A percentile compares a stretch with the other conserved stretches of the same genome.
These are phyloP conservation scores for Candida sanyaensis DNA, from an alignment of 1,139 yeast genomes.

Conservation along the genomic window DNA sequence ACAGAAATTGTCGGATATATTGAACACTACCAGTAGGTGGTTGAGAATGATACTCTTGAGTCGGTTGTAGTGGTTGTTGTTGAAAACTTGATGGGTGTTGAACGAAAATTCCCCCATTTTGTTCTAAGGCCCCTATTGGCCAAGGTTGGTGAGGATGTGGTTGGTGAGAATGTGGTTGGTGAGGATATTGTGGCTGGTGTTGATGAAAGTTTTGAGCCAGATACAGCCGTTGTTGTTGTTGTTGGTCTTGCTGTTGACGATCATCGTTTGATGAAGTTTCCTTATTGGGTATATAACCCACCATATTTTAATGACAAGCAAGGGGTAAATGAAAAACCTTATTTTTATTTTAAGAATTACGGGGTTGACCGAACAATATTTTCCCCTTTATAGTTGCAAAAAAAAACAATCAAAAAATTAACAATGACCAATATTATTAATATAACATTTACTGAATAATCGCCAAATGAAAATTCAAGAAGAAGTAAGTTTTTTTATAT, in stretches of 20 bases:
- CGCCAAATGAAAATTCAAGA: no score
- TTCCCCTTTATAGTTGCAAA: not conserved
- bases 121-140: not conserved
- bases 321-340: no score
- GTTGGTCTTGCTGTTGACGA: not conserved
- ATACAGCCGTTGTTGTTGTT: not conserved
- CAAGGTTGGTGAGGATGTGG: not conserved
- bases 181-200: not conserved
- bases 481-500: not conserved
- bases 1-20: constrained; percentile 13
- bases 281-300: no score
- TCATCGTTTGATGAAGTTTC: no score
- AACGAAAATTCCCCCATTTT: not conserved
- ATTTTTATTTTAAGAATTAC: no score
- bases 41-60: not conserved
- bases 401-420: not conserved
- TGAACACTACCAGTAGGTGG: constrained; percentile 10
- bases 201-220: not conserved
- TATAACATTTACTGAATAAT: no score
- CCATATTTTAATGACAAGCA: no score
- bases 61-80: not conserved
- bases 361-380: no score
- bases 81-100: constrained; percentile 2
- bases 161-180: not conserved
- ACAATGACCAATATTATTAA: no score